Percentiles rank a stretch among this genome's conserved stretches.
Evolutionary conservation across 2,329 filamentous ascomycete genomes (phyloP).

Genomic region (Aspergillus costaricaensis): DNA sequence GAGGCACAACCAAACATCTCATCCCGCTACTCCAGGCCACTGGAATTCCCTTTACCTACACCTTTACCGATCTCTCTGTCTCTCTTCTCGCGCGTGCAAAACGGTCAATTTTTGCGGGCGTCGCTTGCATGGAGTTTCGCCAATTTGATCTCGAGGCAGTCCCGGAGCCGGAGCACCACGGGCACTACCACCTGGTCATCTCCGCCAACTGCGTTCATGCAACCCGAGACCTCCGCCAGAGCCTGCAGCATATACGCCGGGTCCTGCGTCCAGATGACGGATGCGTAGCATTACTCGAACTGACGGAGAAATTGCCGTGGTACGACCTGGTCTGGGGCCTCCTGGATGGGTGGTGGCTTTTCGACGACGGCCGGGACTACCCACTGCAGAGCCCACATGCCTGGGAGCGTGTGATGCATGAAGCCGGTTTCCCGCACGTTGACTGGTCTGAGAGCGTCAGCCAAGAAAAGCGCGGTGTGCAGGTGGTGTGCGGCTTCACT

Average conservation of each 20-base stretch:
- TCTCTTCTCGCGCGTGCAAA: neutral
- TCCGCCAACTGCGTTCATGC: neutral
- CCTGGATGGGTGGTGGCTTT: slow-evolving; percentile 41
- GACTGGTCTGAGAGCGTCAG: slow-evolving; percentile 5
- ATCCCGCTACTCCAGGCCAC: neutral
- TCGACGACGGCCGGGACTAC: slow-evolving; percentile 35
- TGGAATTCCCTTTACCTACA: neutral
- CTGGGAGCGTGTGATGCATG: slow-evolving; percentile 16
- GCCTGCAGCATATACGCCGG: neutral
- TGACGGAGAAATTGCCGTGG: slow-evolving; percentile 28
- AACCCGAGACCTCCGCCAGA: neutral
- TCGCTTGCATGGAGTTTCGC: neutral
- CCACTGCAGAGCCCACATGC: slow-evolving; percentile 11
- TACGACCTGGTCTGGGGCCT: slow-evolving; percentile 34
- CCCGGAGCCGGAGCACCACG: neutral
- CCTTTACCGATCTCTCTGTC: neutral
- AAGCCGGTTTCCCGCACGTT: slow-evolving; percentile 12
- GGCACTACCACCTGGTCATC: neutral
- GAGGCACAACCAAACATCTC: neutral
- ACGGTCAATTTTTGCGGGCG: too few relatives aligned
- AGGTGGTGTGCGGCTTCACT: neutral
- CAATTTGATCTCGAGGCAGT: neutral
- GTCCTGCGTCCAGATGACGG: slow-evolving; percentile 21
- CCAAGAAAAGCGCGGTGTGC: neutral
- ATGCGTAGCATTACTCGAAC: slow-evolving; percentile 31